Evolutionary conservation across 495 filamentous ascomycete species (phyloP).

Genomic region (Xylaria curta): DNA sequence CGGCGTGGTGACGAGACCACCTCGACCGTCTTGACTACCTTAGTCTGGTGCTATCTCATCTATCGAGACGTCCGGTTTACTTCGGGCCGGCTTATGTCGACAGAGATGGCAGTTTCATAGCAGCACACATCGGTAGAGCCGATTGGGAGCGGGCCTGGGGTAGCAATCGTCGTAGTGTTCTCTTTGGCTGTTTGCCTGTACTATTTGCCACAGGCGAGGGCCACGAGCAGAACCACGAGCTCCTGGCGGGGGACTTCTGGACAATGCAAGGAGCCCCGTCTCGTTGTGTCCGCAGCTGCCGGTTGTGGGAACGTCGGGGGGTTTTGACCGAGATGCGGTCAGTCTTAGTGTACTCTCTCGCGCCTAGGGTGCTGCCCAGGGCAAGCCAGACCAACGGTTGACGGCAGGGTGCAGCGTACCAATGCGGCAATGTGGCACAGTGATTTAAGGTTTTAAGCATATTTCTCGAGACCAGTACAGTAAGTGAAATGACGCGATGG

Average conservation of each 20-base stretch:
- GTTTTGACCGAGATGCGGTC: conserved; percentile 28
- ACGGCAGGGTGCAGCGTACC: conserved; percentile 16
- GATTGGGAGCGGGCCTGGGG: background rate
- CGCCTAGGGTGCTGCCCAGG: conserved; percentile 12
- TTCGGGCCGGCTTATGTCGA: conserved; percentile 26
- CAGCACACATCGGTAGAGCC: background rate
- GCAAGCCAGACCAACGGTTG: conserved; percentile 23
- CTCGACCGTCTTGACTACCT: no score
- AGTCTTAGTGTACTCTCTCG: conserved; percentile 21
- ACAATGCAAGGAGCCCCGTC: conserved; percentile 3
- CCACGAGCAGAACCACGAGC: background rate
- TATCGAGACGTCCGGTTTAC: conserved; percentile 5
- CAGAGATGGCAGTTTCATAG: background rate
- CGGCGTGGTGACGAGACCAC: background rate
- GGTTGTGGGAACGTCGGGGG: conserved; percentile 8
- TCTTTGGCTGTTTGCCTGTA: background rate
- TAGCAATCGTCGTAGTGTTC: background rate
- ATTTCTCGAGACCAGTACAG: conserved; percentile 14
- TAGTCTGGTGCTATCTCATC: background rate
- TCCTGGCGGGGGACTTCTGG: conserved; percentile 1
- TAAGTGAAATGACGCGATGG: conserved; percentile 19
- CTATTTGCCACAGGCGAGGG: background rate
- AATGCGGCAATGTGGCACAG: conserved; percentile 19
- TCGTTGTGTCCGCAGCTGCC: conserved; percentile 14
- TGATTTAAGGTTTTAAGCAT: conserved; percentile 29